Evolutionary conservation across 805 yeast genomes (phyloP), one percentile per base, ranked within the genome.

Genomic region (Candida wancherniae): DNA sequence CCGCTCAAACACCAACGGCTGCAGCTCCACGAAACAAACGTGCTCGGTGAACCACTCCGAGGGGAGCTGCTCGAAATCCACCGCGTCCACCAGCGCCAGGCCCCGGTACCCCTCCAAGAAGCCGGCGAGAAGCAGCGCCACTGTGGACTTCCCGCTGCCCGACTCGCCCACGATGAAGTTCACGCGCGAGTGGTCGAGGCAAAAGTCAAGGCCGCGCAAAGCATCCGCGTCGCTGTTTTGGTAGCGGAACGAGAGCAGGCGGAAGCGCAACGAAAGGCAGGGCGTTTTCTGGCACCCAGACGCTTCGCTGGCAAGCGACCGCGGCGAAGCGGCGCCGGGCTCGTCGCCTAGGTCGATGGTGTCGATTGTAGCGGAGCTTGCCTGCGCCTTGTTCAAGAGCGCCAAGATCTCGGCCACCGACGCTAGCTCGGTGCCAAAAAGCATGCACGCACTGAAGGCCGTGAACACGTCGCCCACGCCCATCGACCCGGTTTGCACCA

Each of bases 81-180:
- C 48, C 0, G 74, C 80, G 51, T 77, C 87, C 9, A 88, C 54
- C 3, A 50, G 50, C 1, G 92, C 71, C 1, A 47, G 34, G 0
- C 98, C 98, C 0, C 51, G 34, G 4, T 55, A 42, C 0, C 66
- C 58, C 0, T 52, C 39, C 45, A 88, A 86, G 15, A 84, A 68
- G 16, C 71, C 71, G 33, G 82, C 51, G 1, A 92, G 45, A 2
- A 92, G 52, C 21, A 70, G 71, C 0, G 81, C 72, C 2, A 92
- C 39, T 0, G 97, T 82, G 0, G 97, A 90, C 53, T 92, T 92
- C 0, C 98, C 98, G 0, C 88, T 79, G 0, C 99, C 99, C 0
- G 97, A 87, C 38, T 70, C 67, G 1, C 99, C 99, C 24, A 92
- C 73, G 4, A 92, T 56, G 45, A 75, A 90, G 1, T 80, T 75